Evolutionary conservation across 495 filamentous ascomycete species (phyloP), one percentile per base, ranked within the genome.

Genomic region (Pyrenopolyporus hunteri): DNA sequence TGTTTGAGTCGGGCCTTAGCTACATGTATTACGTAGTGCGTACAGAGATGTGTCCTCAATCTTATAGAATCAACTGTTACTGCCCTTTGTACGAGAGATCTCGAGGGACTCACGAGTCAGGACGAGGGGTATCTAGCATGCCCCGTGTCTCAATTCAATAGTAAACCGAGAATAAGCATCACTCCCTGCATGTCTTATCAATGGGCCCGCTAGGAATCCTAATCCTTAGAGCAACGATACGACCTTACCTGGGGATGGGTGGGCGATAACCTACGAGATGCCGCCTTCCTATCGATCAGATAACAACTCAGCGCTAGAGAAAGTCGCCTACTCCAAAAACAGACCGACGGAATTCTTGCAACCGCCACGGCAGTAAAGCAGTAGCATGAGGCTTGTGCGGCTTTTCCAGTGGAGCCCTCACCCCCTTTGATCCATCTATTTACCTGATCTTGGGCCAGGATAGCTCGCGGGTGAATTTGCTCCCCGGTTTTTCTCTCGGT

Each of bases 1-100:
- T 61, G 63, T 57, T 65, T 26, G 47, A 66, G 23, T 66, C 63
- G 63, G 63, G 28, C 57, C 63, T 61, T 66, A 64, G 36, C 33
- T 60, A 39, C 49, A 56, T 59, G n/a, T n/a, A n/a, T n/a, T n/a
- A n/a, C 56, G 37, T 59, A 36, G n/a, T 13, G 11, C 9, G 36
- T 32, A 57, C 26, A 62, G n/a, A 53, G 37, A 16, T 31, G 53
- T 9, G 40, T 40, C 39, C n/a, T 58, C 40, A 20, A 48, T 3
- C 25, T 53, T 20, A 43, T 42, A 25, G 33, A 49, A 33, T 42
- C n/a, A 46, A 29, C 13, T 17, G 40, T 42, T 42, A 14, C 53
- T 20, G 28, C 40, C 31, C 23, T 9, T 22, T 14, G 10, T 25
- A 23, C n/a, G 9, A 40, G 25, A 50, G 42, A 53, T 6, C 6